A percentile compares a stretch with the other conserved stretches of the same genome.
Conservation (phyloP, 176 grass and related monocot genomes). For the maize (Zea mays) region Zm-B73-REFERENCE-NAM-5.0 NC_050100.1:183348001-183348500, state of each 20-base stretch:
- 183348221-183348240: background rate
- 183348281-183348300: too few species aligned
- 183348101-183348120: background rate
- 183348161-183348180: background rate
- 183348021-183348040: background rate
- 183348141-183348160: background rate
- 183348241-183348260: background rate
- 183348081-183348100: background rate
- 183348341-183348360: background rate
- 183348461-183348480: background rate
- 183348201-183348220: background rate
- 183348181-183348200: background rate
- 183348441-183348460: background rate
- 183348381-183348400: background rate
- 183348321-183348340: background rate
- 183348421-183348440: background rate
- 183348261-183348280: too few species aligned
- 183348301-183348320: background rate
- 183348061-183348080: background rate
- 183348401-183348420: background rate
- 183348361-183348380: background rate
- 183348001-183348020: background rate
- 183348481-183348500: background rate
- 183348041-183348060: background rate
- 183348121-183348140: background rate